Evolutionary conservation across 1,284 basidiomycete species (phyloP), one percentile per base, ranked within the genome.

Genomic region (Flammula alnicola): DNA sequence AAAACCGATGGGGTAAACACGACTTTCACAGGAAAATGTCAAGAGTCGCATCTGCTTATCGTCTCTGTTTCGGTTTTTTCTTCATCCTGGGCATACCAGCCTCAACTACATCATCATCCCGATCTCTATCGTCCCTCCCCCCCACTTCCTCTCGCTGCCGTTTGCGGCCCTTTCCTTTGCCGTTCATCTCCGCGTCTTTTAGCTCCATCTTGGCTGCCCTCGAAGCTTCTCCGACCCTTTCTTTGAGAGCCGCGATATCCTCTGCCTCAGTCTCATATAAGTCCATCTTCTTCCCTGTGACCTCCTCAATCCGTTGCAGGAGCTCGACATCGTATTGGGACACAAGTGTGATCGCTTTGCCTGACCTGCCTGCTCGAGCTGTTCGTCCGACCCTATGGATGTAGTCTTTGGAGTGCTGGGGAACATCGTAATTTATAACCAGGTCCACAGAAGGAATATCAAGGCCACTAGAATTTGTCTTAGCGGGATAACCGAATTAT

Each of bases 321-420:
- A 98, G 80, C 70, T 99, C 97, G 49, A 99, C 95, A 62, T 99
- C 96, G 69, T 99, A 99, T 72, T 99, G 97, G 1, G 96, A 95
- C 9, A 98, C 95, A 17, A 99, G 79, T 9, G 97, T 98, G 59
- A 99, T 91, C 1, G 93, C 89, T 72, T 98, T 98, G 33, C 97
- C 97, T 1, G 93, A 86, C 33, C 97, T 84, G 11, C 97, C 97
- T 0, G 97, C 97, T 67, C 97, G 88, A 2, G 97, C 97, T 25
- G 97, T 99, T 56, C 97, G 86, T 27, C 97, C 97, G 14, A 99
- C 97, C 49, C 97, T 86, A 68, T 99, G 97, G 49, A 99, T 98
- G 69, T 99, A 99, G 70, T 99, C 97, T 75, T 99, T 99, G 22
- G 95, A 98, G 69, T 99, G 93, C 5, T 94, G 93, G 1, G 97